These are phyloP conservation scores for Nothophaeocryptopus gaeumannii DNA, from an alignment of 2,329 filamentous ascomycete genomes.

Conservation along the genomic window DNA sequence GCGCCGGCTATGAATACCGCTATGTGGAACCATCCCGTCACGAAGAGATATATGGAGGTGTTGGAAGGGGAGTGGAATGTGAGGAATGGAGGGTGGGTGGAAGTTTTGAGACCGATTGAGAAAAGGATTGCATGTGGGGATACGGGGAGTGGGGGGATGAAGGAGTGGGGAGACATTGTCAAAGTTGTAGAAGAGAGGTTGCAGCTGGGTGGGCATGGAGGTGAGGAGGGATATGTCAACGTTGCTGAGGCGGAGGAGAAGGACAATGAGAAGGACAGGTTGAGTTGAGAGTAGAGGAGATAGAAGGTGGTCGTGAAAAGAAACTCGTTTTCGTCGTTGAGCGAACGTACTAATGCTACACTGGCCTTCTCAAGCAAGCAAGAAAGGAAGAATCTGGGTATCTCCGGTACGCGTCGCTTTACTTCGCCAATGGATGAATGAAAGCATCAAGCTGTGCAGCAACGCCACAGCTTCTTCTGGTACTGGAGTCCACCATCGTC, in stretches of 20 bases:
- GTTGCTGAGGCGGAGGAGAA: background rate
- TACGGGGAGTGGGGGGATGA: conserved; percentile 78
- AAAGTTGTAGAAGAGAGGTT: conserved; percentile 54
- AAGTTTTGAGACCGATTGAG: conserved; percentile 68
- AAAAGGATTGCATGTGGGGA: conserved; percentile 85
- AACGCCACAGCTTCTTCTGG: conserved; percentile 2
- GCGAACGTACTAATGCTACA: no score
- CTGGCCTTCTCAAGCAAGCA: no score
- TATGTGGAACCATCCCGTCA: conserved; percentile 87
- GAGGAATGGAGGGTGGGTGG: conserved; percentile 54
- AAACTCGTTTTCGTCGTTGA: no score
- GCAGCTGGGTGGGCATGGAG: conserved; percentile 12
- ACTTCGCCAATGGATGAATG: background rate
- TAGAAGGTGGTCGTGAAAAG: no score
- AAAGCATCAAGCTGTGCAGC: background rate
- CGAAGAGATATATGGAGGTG: conserved; percentile 65
- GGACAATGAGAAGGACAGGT: background rate
- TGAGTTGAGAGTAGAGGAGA: no score
- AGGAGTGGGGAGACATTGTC: conserved; percentile 74
- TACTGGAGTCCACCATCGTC: background rate
- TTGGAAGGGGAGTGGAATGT: conserved; percentile 74
- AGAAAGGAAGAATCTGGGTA: no score
- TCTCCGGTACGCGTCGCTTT: no score
- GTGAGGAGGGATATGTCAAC: background rate
- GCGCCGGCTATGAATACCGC: conserved; percentile 84